A percentile compares a stretch with the other conserved stretches of the same genome.
phyloP scores from a whole-genome alignment of 768 basidiomycete genomes.

The Suillus bovinus region DNA sequence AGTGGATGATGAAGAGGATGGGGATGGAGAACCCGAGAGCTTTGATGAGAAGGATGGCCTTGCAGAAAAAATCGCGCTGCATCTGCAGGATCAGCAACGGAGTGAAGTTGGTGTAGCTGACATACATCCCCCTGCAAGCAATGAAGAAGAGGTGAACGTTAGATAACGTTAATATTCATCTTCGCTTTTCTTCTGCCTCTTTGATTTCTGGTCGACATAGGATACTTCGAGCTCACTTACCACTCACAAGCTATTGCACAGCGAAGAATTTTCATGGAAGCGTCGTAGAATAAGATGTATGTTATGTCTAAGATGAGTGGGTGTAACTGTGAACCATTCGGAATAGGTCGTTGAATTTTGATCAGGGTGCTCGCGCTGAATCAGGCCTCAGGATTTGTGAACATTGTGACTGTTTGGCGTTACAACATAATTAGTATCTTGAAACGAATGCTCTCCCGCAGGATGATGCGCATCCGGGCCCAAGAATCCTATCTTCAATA shows the following conservation, averaged over 20 bases:
- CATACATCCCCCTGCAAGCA: neutral
- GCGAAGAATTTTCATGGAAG: neutral
- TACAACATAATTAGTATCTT: too few species aligned
- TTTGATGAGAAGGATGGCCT: constrained; percentile 49
- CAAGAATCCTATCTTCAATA: too few species aligned
- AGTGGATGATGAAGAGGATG: constrained; percentile 44
- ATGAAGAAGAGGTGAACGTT: neutral
- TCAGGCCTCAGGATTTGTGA: too few species aligned
- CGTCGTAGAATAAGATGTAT: neutral
- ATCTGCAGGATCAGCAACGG: constrained; percentile 12
- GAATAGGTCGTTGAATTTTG: too few species aligned
- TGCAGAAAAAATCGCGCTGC: constrained; percentile 39
- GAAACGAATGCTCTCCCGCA: too few species aligned
- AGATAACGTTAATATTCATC: neutral
- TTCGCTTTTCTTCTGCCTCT: neutral
- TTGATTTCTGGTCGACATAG: neutral
- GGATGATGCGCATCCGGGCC: too few species aligned
- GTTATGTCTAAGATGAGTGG: neutral
- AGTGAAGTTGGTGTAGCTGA: neutral
- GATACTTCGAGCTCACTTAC: neutral
- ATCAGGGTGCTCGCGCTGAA: too few species aligned
- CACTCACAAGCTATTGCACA: neutral
- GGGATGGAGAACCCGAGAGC: constrained; percentile 17
- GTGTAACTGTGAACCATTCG: neutral
- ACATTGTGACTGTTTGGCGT: too few species aligned